Base-by-base conservation (phyloP, 768 basidiomycete genomes). In the Phlebiopsis flavidoalba region DNA sequence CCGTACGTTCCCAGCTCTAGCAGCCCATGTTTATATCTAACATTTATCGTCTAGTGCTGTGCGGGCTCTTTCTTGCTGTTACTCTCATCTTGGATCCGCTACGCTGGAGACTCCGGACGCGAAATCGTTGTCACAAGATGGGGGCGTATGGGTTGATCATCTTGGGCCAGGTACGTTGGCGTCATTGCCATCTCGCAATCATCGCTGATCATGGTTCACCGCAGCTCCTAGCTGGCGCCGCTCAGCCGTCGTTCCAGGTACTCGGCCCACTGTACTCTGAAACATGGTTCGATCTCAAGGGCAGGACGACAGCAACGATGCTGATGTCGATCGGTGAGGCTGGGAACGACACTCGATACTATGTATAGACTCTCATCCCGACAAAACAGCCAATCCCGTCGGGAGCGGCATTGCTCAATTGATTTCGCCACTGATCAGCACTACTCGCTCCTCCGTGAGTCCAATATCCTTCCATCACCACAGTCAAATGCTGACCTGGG, bases 191-290 rank as follows among this genome's bases (percentile, higher is more conserved):
- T 15, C n/a, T 17, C 31, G 52, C 40, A 43, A 51, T 43, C 11
- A 17, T 0, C 26, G 1, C 21, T 48, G 53, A 63, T 7, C 55
- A 14, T 22, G 1, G 12, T 21, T 14, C 31, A 10, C 40, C 8
- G 11, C 59, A 91, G 89, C 64, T 86, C 15, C 78, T 92, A 45
- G 78, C 82, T 7, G 83, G 82, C 1, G 71, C 90, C 50, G 76
- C 88, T 2, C 88, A 91, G 67, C 85, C 91, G 2, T 75, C 86
- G 14, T 93, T 84, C 71, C 90, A 91, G 72, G 81, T 93, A 24
- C 74, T 93, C 8, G 88, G 88, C 5, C 89, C 92, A 1, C 86
- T 83, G 56, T 94, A 88, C 71, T 92, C 91, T 0, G 89, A 94
- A 69, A 82, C 74, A 35, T 94, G 92, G 92, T 94, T 94, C 66